Percentiles rank a stretch among this genome's conserved stretches.
These are phyloP conservation scores for Trichoderma virens DNA, from an alignment of 495 filamentous ascomycete genomes.

Conservation along the genomic window DNA sequence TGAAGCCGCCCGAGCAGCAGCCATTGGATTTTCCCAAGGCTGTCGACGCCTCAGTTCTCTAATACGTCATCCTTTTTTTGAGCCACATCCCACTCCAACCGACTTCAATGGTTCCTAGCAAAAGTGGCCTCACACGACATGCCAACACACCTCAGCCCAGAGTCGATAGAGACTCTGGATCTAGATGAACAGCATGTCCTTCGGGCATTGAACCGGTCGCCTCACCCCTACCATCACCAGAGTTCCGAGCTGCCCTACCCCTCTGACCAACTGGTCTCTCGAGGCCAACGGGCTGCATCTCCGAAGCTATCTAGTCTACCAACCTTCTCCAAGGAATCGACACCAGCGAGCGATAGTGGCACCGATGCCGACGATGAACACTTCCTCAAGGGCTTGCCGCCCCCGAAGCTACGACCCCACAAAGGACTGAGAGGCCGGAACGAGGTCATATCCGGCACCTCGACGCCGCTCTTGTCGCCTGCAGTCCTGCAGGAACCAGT, in stretches of 20 bases:
- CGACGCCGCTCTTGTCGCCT: constrained; percentile 54
- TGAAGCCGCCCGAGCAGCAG: background rate
- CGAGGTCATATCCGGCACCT: constrained; percentile 37
- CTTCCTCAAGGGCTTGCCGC: constrained; percentile 72
- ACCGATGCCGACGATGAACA: constrained; percentile 88
- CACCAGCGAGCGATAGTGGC: constrained; percentile 72
- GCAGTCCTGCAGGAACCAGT: constrained; percentile 49
- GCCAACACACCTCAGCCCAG: constrained; percentile 33
- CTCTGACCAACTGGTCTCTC: constrained; percentile 23
- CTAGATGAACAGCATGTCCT: constrained; percentile 24
- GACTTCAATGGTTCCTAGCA: constrained; percentile 6
- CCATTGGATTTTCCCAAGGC: background rate
- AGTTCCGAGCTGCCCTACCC: constrained; percentile 41
- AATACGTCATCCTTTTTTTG: constrained; percentile 2
- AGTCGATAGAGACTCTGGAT: constrained; percentile 15
- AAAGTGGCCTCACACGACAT: constrained; percentile 18
- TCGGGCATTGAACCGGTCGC: constrained; percentile 59
- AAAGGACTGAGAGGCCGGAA: constrained; percentile 63
- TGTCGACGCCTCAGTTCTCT: background rate
- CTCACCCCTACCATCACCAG: constrained; percentile 66
- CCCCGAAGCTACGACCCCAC: constrained; percentile 57
- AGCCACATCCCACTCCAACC: constrained; percentile 6
- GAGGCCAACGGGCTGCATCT: constrained; percentile 13
- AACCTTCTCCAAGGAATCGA: constrained; percentile 34
- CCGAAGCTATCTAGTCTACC: constrained; percentile 14